Evolutionary conservation across 1,284 basidiomycete species (phyloP), one percentile per base, ranked within the genome.

Genomic region (Ustilago crameri): DNA sequence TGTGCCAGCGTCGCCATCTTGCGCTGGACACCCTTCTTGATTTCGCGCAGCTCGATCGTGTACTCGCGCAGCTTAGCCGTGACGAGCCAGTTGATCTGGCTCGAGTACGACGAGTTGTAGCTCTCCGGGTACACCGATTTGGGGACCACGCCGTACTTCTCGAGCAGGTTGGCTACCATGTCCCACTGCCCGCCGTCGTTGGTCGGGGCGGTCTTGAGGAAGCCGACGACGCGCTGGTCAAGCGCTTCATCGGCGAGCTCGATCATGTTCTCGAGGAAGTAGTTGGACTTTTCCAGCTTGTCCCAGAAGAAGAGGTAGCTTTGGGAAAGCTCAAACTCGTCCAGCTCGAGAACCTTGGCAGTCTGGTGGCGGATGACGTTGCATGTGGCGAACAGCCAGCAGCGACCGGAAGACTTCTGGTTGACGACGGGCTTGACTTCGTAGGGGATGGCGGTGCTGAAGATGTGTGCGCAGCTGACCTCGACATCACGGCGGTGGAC

Each of bases 221-320:
- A 90, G 46, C 87, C 88, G 49, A 97, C 86, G 14, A 95, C 87
- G 3, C 95, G 89, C 77, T 92, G 89, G 58, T 96, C 92, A 45
- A 95, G 85, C 0, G 91, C 90, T 56, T 90, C 87, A 73, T 93
- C 90, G 0, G 89, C 89, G 44, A 92, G 88, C 84, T 95, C 87
- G 74, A 98, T 91, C 58, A 91, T 89, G 46, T 90, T 86, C 85
- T 98, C 95, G 23, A 98, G 89, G 84, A 92, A 96, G 85, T 92
- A 95, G 86, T 98, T 97, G 53, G 90, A 87, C 85, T 96, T 96
- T 86, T 96, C 94, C 50, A 96, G 87, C 85, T 95, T 95, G 51
- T 74, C 74, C 56, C 56, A 75, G 46, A 75, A 34, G 20, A 41
- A 42, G 9, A 58, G 47, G 82, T 86, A 54, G 50, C 89, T 89